Percentiles rank a stretch among this genome's conserved stretches.
Conservation (phyloP, 169 alveolate species). For the Cryptosporidium sp. region DNA sequence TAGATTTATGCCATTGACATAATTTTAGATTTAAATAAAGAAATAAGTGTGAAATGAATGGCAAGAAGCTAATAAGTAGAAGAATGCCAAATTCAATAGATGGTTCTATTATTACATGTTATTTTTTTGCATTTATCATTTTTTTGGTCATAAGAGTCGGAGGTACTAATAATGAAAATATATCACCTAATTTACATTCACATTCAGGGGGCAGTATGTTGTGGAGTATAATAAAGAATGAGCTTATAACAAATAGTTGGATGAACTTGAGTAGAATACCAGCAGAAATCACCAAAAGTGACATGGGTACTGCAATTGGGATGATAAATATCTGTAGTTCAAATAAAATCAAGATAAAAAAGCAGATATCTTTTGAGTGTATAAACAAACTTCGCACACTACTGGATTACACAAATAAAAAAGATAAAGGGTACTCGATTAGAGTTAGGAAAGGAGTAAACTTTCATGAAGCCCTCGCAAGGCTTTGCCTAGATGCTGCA, state of each 20-base stretch:
- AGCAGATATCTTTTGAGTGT: neutral
- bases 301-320: neutral
- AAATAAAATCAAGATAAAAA: neutral
- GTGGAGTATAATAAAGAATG: slow-evolving; percentile 11
- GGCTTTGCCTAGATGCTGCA: slow-evolving; percentile 9
- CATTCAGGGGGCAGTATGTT: neutral
- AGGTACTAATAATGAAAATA: neutral
- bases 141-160: neutral
- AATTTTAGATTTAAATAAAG: slow-evolving; percentile 1
- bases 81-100: neutral
- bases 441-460: neutral
- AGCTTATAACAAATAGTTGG: slow-evolving; percentile 8
- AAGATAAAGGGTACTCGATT: neutral
- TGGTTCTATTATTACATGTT: neutral
- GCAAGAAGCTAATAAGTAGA: neutral
- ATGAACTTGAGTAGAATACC: slow-evolving; percentile 3
- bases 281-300: neutral
- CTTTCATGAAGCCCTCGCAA: slow-evolving; percentile 24
- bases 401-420: neutral
- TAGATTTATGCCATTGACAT: slow-evolving; percentile 20
- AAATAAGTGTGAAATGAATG: slow-evolving; percentile 8
- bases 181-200: neutral
- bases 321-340: neutral
- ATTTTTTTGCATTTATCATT: slow-evolving; percentile 13
- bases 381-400: neutral